Evolutionary conservation across 441 rosid species (phyloP).

Genomic region (Euphorbia schlechtendalii): DNA sequence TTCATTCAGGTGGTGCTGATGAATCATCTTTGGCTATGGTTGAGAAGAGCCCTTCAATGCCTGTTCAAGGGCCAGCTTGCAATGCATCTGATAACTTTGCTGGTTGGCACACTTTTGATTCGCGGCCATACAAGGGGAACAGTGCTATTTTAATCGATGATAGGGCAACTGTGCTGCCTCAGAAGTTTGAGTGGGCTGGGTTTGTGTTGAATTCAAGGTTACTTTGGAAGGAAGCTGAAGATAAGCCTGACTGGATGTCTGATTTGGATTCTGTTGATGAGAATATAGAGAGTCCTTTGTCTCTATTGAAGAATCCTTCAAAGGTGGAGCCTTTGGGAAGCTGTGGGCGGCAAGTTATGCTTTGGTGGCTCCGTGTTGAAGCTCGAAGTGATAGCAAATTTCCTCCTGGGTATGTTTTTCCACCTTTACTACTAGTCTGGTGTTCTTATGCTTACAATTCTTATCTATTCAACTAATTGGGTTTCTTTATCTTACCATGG

Average conservation of each 20-base stretch:
- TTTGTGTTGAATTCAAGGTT: slow-evolving; percentile 85
- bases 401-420: slow-evolving; percentile 74
- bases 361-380: slow-evolving; percentile 99
- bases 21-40: slow-evolving; percentile 28
- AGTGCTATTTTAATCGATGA: slow-evolving; percentile 74
- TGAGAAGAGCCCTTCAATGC: slow-evolving; percentile 41
- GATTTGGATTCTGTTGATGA: slow-evolving; percentile 54
- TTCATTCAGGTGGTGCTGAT: slow-evolving; percentile 45
- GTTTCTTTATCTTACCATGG: background rate
- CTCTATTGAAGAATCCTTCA: slow-evolving; percentile 57
- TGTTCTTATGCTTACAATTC: background rate
- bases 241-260: slow-evolving; percentile 72
- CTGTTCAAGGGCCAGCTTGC: slow-evolving; percentile 96
- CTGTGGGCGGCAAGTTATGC: slow-evolving; percentile 84
- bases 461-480: background rate
- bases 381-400: slow-evolving; percentile 97
- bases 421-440: background rate
- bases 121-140: slow-evolving; percentile 53
- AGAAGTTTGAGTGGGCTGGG: slow-evolving; percentile 93
- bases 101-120: slow-evolving; percentile 89
- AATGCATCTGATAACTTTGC: slow-evolving; percentile 54
- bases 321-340: slow-evolving; percentile 92
- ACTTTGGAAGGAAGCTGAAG: slow-evolving; percentile 71
- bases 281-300: slow-evolving; percentile 64
- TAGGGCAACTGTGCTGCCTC: slow-evolving; percentile 72